Evolutionary conservation across 495 filamentous ascomycete species (phyloP), one percentile per base, ranked within the genome.

Genomic region (Choiromyces venosus): DNA sequence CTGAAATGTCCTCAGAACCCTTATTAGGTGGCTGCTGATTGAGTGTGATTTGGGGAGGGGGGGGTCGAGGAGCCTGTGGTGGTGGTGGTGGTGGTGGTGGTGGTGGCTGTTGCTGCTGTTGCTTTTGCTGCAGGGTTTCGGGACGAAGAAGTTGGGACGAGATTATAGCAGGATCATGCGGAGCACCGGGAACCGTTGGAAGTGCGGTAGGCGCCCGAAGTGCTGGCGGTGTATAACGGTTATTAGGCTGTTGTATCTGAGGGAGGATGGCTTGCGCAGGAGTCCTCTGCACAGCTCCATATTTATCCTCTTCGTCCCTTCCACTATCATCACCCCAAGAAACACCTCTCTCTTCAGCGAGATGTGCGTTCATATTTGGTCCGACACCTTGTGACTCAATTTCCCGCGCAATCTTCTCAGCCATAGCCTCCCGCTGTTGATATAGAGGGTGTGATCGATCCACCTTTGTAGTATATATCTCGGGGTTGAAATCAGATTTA

Each of bases 401-500:
- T 81, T 98, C 94, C 72, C 91, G 89, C 33, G 94, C 95, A 78
- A 95, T 92, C 66, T 86, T 88, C 66, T 93, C 92, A 8, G 95
- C 95, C 10, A 87, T 87, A 1, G 90, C 92, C 71, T 91, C 84
- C 72, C 90, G 88, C 80, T 91, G 88, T 73, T 88, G 89, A 83
- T 95, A 97, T 37, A 88, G 83, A 1, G 95, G 93, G 81, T 94
- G 88, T 39, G 83, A 89, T 74, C 89, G 91, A 80, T 99, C 89
- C 75, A 99, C 92, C 14, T 86, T 84, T 29, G 94, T 98, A 14
- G 96, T 99, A 81, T 99, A 99, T 66, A 94, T 88, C 78, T 90
- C 92, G 82, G 98, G 96, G 76, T 97, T 90, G 81, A 97, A 98
- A 76, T 91, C 91, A 25, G 89, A 93, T 83, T 88, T 92, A 44